phyloP scores from a whole-genome alignment of 2,329 filamentous ascomycete species.

The Cladosporium sp. region DNA sequence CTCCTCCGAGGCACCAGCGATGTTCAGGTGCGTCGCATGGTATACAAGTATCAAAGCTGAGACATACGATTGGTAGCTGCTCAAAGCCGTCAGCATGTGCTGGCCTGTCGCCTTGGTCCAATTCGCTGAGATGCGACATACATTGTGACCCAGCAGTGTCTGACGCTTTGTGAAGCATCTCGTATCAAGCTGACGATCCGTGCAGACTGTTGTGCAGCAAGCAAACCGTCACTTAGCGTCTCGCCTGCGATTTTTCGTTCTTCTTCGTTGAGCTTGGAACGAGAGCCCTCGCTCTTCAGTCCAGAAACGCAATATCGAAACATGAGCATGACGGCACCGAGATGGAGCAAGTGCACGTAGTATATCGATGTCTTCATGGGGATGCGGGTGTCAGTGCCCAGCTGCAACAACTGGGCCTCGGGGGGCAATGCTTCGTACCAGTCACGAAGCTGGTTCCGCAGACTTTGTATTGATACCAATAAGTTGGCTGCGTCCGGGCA shows the following conservation, averaged over 20 bases:
- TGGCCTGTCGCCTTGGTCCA: not conserved
- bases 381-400: not conserved
- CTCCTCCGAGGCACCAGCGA: not conserved
- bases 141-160: conserved; percentile 8
- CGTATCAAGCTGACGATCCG: not conserved
- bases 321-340: conserved; percentile 5
- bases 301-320: conserved; percentile 1
- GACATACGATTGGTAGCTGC: conserved; percentile 10
- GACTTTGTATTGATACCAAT: not conserved
- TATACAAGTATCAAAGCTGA: conserved; percentile 6
- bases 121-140: not conserved
- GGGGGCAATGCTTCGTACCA: conserved; percentile 2
- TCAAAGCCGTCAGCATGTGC: not conserved
- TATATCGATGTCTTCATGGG: conserved; percentile 5
- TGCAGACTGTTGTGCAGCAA: conserved; percentile 1
- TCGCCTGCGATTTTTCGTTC: not conserved
- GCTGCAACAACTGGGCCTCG: not conserved
- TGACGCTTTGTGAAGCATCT: not conserved
- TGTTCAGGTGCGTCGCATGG: not conserved
- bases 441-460: not conserved
- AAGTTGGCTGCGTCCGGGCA: not conserved
- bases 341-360: conserved; percentile 1
- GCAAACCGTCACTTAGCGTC: not conserved
- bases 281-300: not conserved
- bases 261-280: not conserved